These are phyloP conservation scores for Naganishia liquefaciens DNA, from an alignment of 1,284 basidiomycete genomes.

Conservation along the genomic window DNA sequence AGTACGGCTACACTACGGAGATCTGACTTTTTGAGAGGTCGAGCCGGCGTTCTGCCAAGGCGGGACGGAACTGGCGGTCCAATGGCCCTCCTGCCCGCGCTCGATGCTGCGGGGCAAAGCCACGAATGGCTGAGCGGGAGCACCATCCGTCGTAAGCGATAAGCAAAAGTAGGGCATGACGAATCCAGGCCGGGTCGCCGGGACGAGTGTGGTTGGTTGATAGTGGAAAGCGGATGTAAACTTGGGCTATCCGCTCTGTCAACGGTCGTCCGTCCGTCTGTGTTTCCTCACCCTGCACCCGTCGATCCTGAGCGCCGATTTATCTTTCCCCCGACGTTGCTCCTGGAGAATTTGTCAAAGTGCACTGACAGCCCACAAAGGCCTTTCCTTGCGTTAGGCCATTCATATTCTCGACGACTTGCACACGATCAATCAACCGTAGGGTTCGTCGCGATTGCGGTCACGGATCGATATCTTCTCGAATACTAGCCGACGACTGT, in stretches of 20 bases:
- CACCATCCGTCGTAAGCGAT: slow-evolving; percentile 11
- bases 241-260: neutral
- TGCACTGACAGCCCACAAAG: neutral
- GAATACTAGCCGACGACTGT: no score
- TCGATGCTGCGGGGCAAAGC: slow-evolving; percentile 13
- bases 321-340: slow-evolving; percentile 6
- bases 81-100: slow-evolving; percentile 18
- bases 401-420: no score
- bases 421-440: no score
- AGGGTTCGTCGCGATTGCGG: neutral
- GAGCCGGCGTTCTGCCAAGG: slow-evolving; percentile 5
- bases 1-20: neutral
- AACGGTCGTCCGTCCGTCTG: slow-evolving; percentile 7
- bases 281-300: neutral
- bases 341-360: neutral
- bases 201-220: slow-evolving; percentile 8
- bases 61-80: neutral
- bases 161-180: slow-evolving; percentile 5
- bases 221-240: slow-evolving; percentile 16
- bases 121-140: neutral
- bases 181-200: neutral
- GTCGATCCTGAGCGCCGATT: neutral
- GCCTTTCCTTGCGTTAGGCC: neutral
- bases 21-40: neutral
- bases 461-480: neutral